Conservation (phyloP, 768 basidiomycete genomes). For the Tephrocybe sp. region DNA sequence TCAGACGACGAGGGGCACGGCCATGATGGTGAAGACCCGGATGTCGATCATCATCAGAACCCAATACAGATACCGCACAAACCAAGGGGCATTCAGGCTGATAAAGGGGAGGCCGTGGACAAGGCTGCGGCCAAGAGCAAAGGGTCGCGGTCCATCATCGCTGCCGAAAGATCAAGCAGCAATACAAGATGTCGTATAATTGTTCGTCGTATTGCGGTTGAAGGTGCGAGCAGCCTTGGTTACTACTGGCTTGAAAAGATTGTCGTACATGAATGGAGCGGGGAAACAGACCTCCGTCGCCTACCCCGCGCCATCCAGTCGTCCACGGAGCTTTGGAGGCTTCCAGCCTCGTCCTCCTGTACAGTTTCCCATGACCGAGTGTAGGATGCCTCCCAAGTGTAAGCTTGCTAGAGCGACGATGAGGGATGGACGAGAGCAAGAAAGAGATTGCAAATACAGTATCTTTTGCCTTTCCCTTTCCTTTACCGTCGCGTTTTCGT, state of each 20-base stretch:
- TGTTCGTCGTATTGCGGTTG: slow-evolving; percentile 84
- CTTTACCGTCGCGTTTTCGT: slow-evolving; percentile 23
- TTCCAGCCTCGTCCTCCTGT: slow-evolving; percentile 92
- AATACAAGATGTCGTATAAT: slow-evolving; percentile 96
- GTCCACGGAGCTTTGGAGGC: slow-evolving; percentile 85
- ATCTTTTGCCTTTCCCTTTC: slow-evolving; percentile 58
- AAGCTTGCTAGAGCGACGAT: slow-evolving; percentile 55
- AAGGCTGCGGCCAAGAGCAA: neutral
- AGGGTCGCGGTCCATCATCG: slow-evolving; percentile 89
- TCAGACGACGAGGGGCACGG: slow-evolving; percentile 56
- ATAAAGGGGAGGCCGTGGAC: slow-evolving; percentile 5
- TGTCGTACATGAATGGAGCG: neutral
- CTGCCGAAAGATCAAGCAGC: slow-evolving; percentile 84
- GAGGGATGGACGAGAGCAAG: slow-evolving; percentile 2
- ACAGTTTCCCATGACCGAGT: slow-evolving; percentile 96
- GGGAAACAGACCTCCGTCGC: slow-evolving; percentile 63
- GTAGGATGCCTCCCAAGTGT: slow-evolving; percentile 96
- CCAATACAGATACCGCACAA: slow-evolving; percentile 25
- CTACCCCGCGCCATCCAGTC: slow-evolving; percentile 84
- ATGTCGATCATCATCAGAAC: slow-evolving; percentile 43
- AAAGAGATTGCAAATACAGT: slow-evolving; percentile 24
- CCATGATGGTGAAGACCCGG: slow-evolving; percentile 41
- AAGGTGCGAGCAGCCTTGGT: slow-evolving; percentile 71
- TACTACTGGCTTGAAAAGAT: slow-evolving; percentile 3
- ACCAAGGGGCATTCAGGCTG: neutral